Base-by-base conservation (phyloP, 1,284 basidiomycete species). In the Dichomitus squalens region DNA sequence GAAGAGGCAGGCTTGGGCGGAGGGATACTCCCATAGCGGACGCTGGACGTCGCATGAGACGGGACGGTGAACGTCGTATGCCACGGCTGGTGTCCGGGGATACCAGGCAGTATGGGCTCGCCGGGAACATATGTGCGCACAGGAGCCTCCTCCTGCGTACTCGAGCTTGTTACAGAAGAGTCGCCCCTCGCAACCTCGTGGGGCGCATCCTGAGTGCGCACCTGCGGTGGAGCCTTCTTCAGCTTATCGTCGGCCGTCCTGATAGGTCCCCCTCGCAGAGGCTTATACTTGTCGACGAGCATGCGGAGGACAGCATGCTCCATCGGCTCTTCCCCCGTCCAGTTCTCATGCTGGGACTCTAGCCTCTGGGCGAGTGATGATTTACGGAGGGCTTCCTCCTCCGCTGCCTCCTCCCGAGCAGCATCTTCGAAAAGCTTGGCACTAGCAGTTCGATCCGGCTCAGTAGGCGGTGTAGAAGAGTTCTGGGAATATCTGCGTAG, bases 271-370 rank as follows among this genome's bases (percentile, higher is more conserved):
- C 77, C 82, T 12, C 90, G 81, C 29, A 92, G 73, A 4, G 92
- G 90, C 72, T 90, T 92, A 75, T 93, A 86, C 66, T 92, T 92
- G 76, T 94, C 92, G 39, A 93, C 80, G 4, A 94, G 81, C 92
- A 95, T 94, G 23, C 91, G 83, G 20, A 94, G 77, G 0, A 93
- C 89, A 0, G 88, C 82, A 74, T 93, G 89, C 56, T 84, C 76
- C 3, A 85, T 77, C 1, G 79, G 77, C 71, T 93, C 92, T 14
- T 93, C 90, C 1, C 90, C 91, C 2, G 81, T 83, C 92, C 90
- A 93, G 66, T 88, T 86, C 64, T 81, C 75, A 36, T 84, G 70
- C 61, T 81, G 73, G 43, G 70, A 73, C 65, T 75, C 78, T 44
- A 79, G 64, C 9, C 66, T 62, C 16, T 70, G 66, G 39, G 75